Base-by-base conservation (phyloP, 768 basidiomycete genomes). In the Russula sp. region DNA sequence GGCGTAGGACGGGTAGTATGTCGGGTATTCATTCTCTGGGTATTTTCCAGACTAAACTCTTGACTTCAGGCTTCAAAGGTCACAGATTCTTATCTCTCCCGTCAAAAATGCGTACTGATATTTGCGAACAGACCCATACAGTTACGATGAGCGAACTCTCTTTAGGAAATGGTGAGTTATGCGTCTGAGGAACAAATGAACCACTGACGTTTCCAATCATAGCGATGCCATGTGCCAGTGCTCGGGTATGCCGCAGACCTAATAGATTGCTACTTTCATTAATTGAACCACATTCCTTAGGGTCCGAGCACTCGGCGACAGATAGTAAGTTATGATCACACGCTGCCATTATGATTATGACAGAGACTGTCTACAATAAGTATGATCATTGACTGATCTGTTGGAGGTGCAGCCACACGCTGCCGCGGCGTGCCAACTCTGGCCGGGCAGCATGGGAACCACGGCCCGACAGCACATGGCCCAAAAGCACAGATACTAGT, bases 221-320 rank as follows among this genome's bases (percentile, higher is more conserved):
- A 82, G 82, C 62, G 82, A 84, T 69, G 72, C 76, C 0, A 78
- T 82, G 79, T 84, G n/a, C n/a, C n/a, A n/a, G n/a, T n/a, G 83
- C 62, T 62, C 73, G 60, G 84, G 83, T 82, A 44, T 39, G 59
- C 14, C 11, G 7, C 2, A 6, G 7, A 14, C 9, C 14, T 18
- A 10, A 8, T 37, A 37, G 27, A 27, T 27, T 10, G 35, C 31
- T 18, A 22, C 18, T 22, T 10, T 8, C 39, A 37, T 10, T 47
- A 34, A 34, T 37, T 7, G 1, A 22, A 35, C 13, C 2, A 3
- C 27, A 27, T 2, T 50, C 22, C 11, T 11, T 59, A 85, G 85
- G 82, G 11, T 72, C 77, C 0, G 83, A 86, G 66, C 84, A 85
- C 18, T 45, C 20, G 59, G 72, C 31, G 70, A 77, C 3, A 77